Evolutionary conservation across 164 flowering plant species (phyloP).

Genomic region (Liquidambar formosana): DNA sequence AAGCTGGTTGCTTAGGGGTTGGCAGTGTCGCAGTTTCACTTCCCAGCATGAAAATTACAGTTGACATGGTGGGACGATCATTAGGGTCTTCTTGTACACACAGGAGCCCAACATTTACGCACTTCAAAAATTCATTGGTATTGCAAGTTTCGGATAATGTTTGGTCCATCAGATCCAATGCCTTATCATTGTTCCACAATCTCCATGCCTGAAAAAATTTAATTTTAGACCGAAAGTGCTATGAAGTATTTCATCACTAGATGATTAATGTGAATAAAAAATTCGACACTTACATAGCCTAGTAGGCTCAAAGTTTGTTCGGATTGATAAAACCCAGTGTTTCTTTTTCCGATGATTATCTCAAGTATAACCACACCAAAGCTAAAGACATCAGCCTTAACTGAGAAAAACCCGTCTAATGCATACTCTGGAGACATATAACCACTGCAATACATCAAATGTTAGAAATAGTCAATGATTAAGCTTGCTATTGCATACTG

Average conservation of each 20-base stretch:
- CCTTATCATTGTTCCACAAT: constrained; percentile 23
- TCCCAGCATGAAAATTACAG: constrained; percentile 20
- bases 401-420: constrained; percentile 11
- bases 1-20: constrained; percentile 22
- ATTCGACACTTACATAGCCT: constrained; percentile 19
- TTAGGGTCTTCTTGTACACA: constrained; percentile 31
- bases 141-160: constrained; percentile 11
- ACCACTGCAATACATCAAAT: constrained; percentile 5
- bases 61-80: constrained; percentile 31
- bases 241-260: too few relatives aligned
- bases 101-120: constrained; percentile 25
- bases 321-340: constrained; percentile 8
- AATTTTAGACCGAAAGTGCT: neutral
- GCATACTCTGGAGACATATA: constrained; percentile 20
- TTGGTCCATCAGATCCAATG: constrained; percentile 21
- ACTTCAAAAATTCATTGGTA: constrained; percentile 17
- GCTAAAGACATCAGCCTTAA: constrained; percentile 17
- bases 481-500: too few relatives aligned
- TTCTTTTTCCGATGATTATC: constrained; percentile 26
- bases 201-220: constrained; percentile 24
- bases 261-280: neutral
- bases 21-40: constrained; percentile 20
- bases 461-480: too few relatives aligned
- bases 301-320: constrained; percentile 17
- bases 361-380: constrained; percentile 24